These are phyloP conservation scores for Tricholoma saponaceum DNA, from an alignment of 768 basidiomycete genomes.

Conservation along the genomic window DNA sequence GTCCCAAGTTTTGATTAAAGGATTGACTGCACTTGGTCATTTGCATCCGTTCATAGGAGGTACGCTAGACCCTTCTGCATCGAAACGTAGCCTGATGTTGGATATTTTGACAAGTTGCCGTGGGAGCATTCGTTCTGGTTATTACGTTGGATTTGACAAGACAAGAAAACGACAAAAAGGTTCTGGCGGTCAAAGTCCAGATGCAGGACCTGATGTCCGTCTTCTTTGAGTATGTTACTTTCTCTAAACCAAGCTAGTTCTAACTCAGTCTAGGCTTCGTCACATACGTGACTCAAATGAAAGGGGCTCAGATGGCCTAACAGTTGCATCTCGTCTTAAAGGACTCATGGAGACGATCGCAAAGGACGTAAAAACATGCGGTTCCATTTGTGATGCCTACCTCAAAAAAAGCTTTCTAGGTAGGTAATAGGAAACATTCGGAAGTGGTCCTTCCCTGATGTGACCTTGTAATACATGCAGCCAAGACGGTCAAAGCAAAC, in stretches of 20 bases:
- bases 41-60: slow-evolving; percentile 36
- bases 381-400: slow-evolving; percentile 43
- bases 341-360: slow-evolving; percentile 26
- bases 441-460: not conserved
- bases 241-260: not conserved
- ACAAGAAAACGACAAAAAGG: not conserved
- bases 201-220: not conserved
- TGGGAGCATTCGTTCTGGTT: slow-evolving; percentile 42
- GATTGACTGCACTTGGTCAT: slow-evolving; percentile 28
- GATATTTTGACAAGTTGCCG: slow-evolving; percentile 30
- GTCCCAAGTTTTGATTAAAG: slow-evolving; percentile 26
- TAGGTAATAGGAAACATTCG: slow-evolving; percentile 10
- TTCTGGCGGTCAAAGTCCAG: not conserved
- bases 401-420: slow-evolving; percentile 39
- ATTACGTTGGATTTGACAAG: not conserved
- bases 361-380: slow-evolving; percentile 38
- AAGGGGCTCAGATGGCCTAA: slow-evolving; percentile 27
- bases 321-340: slow-evolving; percentile 27
- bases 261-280: slow-evolving; percentile 22
- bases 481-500: slow-evolving; percentile 30
- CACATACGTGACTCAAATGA: slow-evolving; percentile 19
- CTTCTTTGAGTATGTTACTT: slow-evolving; percentile 26
- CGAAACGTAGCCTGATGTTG: not conserved
- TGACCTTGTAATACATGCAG: slow-evolving; percentile 11
- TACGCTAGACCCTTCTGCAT: slow-evolving; percentile 9